Evolutionary conservation across 352 stramenopile species (phyloP).

Genomic region (Phytopythium kandeliae): DNA sequence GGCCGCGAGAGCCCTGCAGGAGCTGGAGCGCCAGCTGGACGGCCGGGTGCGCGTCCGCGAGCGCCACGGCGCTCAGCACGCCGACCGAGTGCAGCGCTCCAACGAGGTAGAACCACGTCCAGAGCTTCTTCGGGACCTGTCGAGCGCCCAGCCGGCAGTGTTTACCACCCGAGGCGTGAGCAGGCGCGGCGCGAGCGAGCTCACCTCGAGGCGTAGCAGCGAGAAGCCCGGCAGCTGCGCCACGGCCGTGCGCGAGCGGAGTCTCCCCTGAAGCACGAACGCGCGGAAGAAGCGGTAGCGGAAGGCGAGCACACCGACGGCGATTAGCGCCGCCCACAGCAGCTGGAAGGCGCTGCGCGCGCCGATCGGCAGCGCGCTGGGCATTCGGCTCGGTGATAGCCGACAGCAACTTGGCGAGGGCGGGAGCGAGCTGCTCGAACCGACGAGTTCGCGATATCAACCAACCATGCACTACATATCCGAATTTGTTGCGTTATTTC

Average conservation of each 20-base stretch:
- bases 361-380: neutral
- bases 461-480: too few species aligned
- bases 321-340: conserved; percentile 13
- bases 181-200: neutral
- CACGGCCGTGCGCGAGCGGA: conserved; percentile 19
- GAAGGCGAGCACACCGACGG: conserved; percentile 26
- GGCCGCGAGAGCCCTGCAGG: conserved; percentile 9
- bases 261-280: conserved; percentile 38
- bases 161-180: too few species aligned
- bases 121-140: conserved; percentile 41
- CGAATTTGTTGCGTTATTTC: too few species aligned
- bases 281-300: conserved; percentile 27
- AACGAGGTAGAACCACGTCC: conserved; percentile 72
- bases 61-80: conserved; percentile 19
- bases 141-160: neutral
- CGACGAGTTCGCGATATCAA: neutral
- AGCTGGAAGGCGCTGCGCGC: conserved; percentile 22
- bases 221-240: conserved; percentile 17
- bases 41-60: conserved; percentile 22
- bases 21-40: conserved; percentile 28
- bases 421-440: too few species aligned
- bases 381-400: neutral
- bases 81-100: conserved; percentile 42
- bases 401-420: too few species aligned
- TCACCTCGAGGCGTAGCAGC: conserved; percentile 32